Conservation (phyloP, 1,284 basidiomycete species). For the Cystobasidium sp. region DNA sequence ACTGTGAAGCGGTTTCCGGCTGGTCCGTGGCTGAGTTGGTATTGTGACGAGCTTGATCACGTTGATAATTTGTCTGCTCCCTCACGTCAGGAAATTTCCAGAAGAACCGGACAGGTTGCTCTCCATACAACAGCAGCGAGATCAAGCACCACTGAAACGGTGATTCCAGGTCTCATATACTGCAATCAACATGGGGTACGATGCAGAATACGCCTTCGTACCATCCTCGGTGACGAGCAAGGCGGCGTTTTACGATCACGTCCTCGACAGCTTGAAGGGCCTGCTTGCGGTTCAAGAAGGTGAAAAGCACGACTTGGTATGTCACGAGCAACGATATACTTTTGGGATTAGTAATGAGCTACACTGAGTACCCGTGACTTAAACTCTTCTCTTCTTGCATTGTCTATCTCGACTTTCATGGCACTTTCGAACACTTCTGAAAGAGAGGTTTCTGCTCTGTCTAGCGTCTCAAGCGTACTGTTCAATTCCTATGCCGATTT, state of each 20-base stretch:
- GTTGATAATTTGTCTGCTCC: no score
- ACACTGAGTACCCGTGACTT: conserved; percentile 29
- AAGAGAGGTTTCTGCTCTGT: conserved; percentile 42
- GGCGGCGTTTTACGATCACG: conserved; percentile 57
- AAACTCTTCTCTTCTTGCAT: not conserved
- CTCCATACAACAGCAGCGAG: not conserved
- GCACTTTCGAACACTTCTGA: not conserved
- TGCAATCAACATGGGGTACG: conserved; percentile 21
- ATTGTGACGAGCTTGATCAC: conserved; percentile 6
- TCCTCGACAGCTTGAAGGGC: conserved; percentile 51
- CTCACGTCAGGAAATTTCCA: conserved; percentile 6
- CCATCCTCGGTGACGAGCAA: conserved; percentile 48
- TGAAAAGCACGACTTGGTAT: conserved; percentile 33
- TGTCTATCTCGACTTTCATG: not conserved
- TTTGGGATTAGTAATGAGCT: not conserved
- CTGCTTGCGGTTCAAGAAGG: conserved; percentile 49
- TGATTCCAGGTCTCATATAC: no score
- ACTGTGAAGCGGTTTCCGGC: not conserved
- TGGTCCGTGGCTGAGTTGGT: not conserved
- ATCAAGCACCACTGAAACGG: not conserved
- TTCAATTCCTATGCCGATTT: conserved; percentile 43
- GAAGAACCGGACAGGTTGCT: not conserved
- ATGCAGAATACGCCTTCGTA: conserved; percentile 37
- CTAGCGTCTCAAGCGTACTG: conserved; percentile 37
- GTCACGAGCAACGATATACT: not conserved